Base-by-base conservation (phyloP, 148 eudicot species). In the Suaeda aralocaspica region DNA sequence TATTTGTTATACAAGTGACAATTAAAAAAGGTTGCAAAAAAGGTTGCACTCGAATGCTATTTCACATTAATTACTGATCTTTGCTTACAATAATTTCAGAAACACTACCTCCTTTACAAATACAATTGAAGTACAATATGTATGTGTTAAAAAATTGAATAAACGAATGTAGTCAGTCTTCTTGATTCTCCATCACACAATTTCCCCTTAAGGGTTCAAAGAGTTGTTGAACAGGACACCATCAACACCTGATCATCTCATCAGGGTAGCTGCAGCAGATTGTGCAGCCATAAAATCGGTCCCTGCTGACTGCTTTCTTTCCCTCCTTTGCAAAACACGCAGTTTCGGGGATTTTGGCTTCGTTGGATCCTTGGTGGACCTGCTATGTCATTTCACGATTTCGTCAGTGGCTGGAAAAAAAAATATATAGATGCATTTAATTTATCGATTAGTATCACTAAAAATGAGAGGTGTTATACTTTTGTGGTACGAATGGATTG, bases 281-380 rank as follows among this genome's bases (percentile, higher is more conserved):
- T 81, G 64, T 46, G 88, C 81, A 26, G 85, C 66, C 52, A 56
- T 53, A 9, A 72, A 13, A 6, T 77, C 71, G 14, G 22, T 72
- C 21, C 80, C 72, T 59, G 70, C 49, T 51, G 63, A 70, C 30
- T 72, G 78, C 29, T 82, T 72, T 57, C 88, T 88, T 79, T 87
- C 91, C 73, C 75, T 84, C 70, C 92, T 80, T 55, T 69, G 56
- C 44, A 75, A 76, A 5, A 91, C 83, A 6, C 74, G 86, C 78
- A 94, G 59, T 69, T 82, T 87, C 5, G 99, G 96, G 1, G 97
- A 86, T 77, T 83, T 89, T 0, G 97, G 81, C 74, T 81, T 89
- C 15, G 99, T 91, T 28, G 69, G 77, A 70, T 84, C 92, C 77
- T 76, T 89, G 7, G 49, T 66, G 36, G 93, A 87, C 80, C 99